Evolutionary conservation across 495 filamentous ascomycete species (phyloP), one percentile per base, ranked within the genome.

Genomic region (Elasticomyces elasticus): DNA sequence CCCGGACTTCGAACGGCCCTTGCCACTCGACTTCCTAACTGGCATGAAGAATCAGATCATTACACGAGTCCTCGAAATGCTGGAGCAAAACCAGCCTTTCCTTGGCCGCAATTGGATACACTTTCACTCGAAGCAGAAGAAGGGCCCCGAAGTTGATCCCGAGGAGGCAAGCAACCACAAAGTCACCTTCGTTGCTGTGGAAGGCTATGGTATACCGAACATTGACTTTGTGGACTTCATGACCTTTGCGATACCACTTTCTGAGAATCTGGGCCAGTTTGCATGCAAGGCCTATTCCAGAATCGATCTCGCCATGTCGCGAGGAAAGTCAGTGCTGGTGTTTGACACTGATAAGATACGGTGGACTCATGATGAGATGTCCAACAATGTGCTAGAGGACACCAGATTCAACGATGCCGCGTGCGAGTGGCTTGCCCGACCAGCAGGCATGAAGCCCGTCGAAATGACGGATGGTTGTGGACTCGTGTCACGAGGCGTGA

Each of bases 201-300:
- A 15, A 53, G 67, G 62, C 22, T 11, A 22, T 15, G 45, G 31
- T 19, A 4, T 54, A 13, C 9, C n/a, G 7, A 11, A 38, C 23
- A 30, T 45, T 26, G n/a, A 15, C 25, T 41, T 54, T 13, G 5
- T 26, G 22, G 26, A 49, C 15, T 56, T 52, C 15, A 6, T 51
- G 7, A 48, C 68, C 33, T 68, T 67, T 66, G 64, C 65, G 41
- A 46, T 71, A 11, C 63, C 66, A 0, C 52, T 68, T 7, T 41
- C 48, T 15, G 25, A 55, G 17, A 71, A 71, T 44, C 1, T 24
- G 0, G 25, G 64, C 1, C 64, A 67, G 47, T 51, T 46, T 5
- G 66, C 61, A 26, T 62, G 59, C 57, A 71, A 71, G 51, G 64
- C 63, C 7, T 71, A 56, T 44, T 61, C 67, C 9, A 58, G 69